phyloP scores from a whole-genome alignment of 345 rosid genomes.

The Microthlaspi erraticum region DNA sequence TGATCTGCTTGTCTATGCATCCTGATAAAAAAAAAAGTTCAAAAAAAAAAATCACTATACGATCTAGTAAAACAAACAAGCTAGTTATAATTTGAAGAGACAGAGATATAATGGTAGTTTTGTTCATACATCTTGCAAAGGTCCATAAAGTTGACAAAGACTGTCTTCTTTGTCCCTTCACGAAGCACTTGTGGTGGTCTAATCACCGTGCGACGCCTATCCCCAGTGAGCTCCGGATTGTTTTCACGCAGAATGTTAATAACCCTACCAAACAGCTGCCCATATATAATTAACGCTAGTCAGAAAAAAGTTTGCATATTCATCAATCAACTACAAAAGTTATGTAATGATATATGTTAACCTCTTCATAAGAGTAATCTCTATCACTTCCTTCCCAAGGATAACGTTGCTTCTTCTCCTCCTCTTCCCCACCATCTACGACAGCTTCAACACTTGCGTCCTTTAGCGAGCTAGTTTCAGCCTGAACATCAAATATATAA shows the following conservation, averaged over 20 bases:
- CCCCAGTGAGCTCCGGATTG: slow-evolving; percentile 83
- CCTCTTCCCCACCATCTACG: slow-evolving; percentile 68
- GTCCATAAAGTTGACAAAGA: slow-evolving; percentile 92
- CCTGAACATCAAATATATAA: slow-evolving; percentile 49
- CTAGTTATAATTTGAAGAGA: not conserved
- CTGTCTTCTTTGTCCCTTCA: slow-evolving; percentile 93
- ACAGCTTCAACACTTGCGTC: slow-evolving; percentile 60
- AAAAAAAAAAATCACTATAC: not conserved
- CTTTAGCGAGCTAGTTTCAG: slow-evolving; percentile 55
- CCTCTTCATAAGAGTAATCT: slow-evolving; percentile 82
- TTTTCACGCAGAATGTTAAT: slow-evolving; percentile 80
- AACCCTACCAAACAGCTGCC: slow-evolving; percentile 79
- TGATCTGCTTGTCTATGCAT: slow-evolving; percentile 90
- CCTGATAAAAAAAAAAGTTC: slow-evolving; percentile 45
- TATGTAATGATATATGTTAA: slow-evolving; percentile 23
- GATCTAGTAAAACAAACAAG: not conserved
- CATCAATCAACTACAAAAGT: not conserved
- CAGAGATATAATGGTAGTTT: not conserved
- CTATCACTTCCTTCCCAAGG: slow-evolving; percentile 93
- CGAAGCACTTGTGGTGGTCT: slow-evolving; percentile 94
- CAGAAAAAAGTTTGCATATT: not conserved
- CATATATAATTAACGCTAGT: slow-evolving; percentile 22
- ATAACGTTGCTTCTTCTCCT: slow-evolving; percentile 48
- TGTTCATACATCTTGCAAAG: slow-evolving; percentile 77
- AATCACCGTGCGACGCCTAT: slow-evolving; percentile 87